Evolutionary conservation across 306 rosid genomes (phyloP), one percentile per base, ranked within the genome.

Genomic region (Inga laurina): DNA sequence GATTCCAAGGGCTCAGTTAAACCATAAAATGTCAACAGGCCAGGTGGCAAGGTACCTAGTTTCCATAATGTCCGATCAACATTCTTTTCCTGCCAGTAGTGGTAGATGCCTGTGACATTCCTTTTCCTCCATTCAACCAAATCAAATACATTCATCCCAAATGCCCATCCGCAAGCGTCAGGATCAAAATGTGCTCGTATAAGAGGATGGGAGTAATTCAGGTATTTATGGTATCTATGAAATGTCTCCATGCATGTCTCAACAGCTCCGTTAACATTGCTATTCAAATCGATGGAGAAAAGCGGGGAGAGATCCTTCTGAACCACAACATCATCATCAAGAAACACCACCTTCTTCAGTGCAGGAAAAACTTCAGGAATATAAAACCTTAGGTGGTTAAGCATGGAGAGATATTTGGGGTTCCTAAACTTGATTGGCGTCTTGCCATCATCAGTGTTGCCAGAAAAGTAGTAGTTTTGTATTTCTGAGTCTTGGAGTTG

Each of bases 181-280:
- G 98, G 98, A 83, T 94, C 98, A 75, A 94, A 94, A 87, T 94
- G 98, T 5, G 92, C 22, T 8, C 89, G 86, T 54, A 94, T 92
- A 70, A 94, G 97, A 79, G 98, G 97, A 80, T 94, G 98, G 44
- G 98, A 91, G 86, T 91, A 94, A 72, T 94, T 94, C 87, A 94
- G 76, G 68, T 94, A 94, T 75, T 94, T 94, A 64, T 94, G 98
- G 88, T 92, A 94, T 86, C 98, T 88, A 68, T 92, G 98, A 88
- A 94, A 94, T 69, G 97, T 94, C 87, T 94, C 98, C 98, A 91
- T 94, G 92, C 98, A 94, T 51, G 98, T 94, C 87, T 94, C 98
- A 19, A 94, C 98, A 10, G 98, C 98, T 62, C 98, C 98, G 74
- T 94, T 94, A 49, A 92, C 98, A 71, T 92, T 94, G 21, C 87